Conservation (phyloP, 1,139 yeast species). For the Magnusiomyces suaveolens region DNA sequence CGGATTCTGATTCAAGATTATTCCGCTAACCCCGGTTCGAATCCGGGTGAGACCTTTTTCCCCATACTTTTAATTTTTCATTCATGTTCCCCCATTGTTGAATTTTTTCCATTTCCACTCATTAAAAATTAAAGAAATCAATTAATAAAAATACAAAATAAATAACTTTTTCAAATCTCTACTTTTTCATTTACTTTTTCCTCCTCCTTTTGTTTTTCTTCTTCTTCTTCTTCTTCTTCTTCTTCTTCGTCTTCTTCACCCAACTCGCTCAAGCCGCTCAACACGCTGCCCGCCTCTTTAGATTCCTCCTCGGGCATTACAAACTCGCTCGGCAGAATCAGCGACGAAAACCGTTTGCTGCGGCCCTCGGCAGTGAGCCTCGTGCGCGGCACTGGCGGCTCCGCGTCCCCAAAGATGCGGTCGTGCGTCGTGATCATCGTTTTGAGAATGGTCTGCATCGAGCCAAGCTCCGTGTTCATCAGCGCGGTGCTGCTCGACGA, state of each 20-base stretch:
- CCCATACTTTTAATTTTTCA: too few relatives aligned
- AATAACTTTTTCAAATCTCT: too few relatives aligned
- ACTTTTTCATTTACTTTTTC: background rate
- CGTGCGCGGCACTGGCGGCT: background rate
- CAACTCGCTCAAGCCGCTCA: background rate
- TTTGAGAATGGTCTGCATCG: conserved; percentile 34
- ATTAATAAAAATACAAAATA: too few relatives aligned
- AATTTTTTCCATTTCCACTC: too few relatives aligned
- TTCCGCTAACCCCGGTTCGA: conserved; percentile 19
- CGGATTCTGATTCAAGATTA: too few relatives aligned
- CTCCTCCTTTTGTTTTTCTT: background rate
- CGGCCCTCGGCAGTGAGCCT: background rate
- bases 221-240: background rate
- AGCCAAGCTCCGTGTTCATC: conserved; percentile 27
- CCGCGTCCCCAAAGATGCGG: conserved; percentile 23
- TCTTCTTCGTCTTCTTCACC: background rate
- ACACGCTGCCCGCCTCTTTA: background rate
- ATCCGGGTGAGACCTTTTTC: conserved; percentile 18
- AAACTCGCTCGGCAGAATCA: conserved; percentile 11
- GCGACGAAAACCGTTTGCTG: conserved; percentile 12
- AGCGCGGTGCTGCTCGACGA: conserved; percentile 20
- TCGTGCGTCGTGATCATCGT: conserved; percentile 29
- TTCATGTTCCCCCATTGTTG: too few relatives aligned
- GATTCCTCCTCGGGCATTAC: background rate
- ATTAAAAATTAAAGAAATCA: too few relatives aligned